Base-by-base conservation (phyloP, 2,329 filamentous ascomycete species). In the Alternaria infectoria region DNA sequence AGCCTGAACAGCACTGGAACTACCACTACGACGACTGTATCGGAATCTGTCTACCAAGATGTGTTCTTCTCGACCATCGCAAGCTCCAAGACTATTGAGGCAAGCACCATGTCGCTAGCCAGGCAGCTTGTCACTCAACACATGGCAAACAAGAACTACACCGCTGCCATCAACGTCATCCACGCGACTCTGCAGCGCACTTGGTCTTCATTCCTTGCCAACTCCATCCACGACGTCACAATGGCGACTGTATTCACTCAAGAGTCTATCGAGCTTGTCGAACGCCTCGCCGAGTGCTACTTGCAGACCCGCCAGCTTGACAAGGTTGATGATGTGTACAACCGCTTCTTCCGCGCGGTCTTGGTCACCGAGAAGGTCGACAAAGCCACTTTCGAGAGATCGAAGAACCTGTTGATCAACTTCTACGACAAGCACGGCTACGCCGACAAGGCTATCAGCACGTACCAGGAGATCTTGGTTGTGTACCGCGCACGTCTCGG, bases 171-270 rank as follows among this genome's bases (percentile, higher is more conserved):
- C 23, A 78, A 74, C 1, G 73, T 84, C n/a, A 78, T 85, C 36
- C 83, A 83, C 55, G 75, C 75, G 21, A 81, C 84, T 10, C 71
- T 86, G 28, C 78, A 80, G 43, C 76, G 78, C 6, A 80, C 82
- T 4, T 86, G 85, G 84, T 78, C 81, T 2, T 80, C 80, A 0
- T 78, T 87, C 58, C 81, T 86, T 50, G 77, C 81, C 12, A 74
- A 76, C 17, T 83, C 81, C 0, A 72, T 83, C 19, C 57, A 83
- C 30, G 81, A 84, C 60, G 81, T 86, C 2, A 75, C 76, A 1
- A 75, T 85, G 28, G 81, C 83, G 0, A 69, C 75, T 1, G 78
- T 78, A 1, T 80, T 84, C 62, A 73, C 81, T 1, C 80, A 85
- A n/a, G 79, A 82, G 62, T 82, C 79, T 7, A 77, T 87, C 5